Percentiles rank a stretch among this genome's conserved stretches.
Evolutionary conservation across 2,329 filamentous ascomycete genomes (phyloP).

Genomic region (Pseudodiploospora longispora): DNA sequence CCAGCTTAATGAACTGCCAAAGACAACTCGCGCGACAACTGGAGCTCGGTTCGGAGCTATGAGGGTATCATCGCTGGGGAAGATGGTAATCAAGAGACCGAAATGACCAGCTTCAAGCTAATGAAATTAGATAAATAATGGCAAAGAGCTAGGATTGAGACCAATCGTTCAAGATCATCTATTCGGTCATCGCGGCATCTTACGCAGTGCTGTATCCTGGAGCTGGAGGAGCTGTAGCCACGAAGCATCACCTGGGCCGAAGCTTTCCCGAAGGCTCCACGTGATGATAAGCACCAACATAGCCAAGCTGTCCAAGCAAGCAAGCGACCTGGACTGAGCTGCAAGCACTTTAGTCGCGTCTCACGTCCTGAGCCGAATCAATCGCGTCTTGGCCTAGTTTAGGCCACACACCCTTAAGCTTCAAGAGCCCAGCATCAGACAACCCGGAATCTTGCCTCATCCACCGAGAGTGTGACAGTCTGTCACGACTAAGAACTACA

Average conservation of each 20-base stretch:
- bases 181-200: too few species aligned
- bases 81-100: background rate
- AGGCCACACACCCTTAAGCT: background rate
- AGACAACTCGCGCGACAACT: too few species aligned
- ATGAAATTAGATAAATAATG: too few species aligned
- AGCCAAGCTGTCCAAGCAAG: too few species aligned
- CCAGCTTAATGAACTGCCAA: too few species aligned
- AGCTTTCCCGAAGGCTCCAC: constrained; percentile 12
- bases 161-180: too few species aligned
- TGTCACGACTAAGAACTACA: constrained; percentile 3
- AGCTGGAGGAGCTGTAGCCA: constrained; percentile 6
- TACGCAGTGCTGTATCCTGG: too few species aligned
- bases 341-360: constrained; percentile 2
- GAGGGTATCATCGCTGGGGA: constrained; percentile 40
- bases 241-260: constrained; percentile 13
- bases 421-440: too few species aligned
- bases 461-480: too few species aligned
- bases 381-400: background rate
- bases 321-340: background rate
- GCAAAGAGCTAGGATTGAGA: too few species aligned
- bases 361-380: background rate
- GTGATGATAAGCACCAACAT: constrained; percentile 12
- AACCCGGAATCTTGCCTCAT: too few species aligned
- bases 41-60: constrained; percentile 22
- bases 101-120: too few species aligned